These are phyloP conservation scores for Neonectria hederae DNA, from an alignment of 2,329 filamentous ascomycete genomes.

Conservation along the genomic window DNA sequence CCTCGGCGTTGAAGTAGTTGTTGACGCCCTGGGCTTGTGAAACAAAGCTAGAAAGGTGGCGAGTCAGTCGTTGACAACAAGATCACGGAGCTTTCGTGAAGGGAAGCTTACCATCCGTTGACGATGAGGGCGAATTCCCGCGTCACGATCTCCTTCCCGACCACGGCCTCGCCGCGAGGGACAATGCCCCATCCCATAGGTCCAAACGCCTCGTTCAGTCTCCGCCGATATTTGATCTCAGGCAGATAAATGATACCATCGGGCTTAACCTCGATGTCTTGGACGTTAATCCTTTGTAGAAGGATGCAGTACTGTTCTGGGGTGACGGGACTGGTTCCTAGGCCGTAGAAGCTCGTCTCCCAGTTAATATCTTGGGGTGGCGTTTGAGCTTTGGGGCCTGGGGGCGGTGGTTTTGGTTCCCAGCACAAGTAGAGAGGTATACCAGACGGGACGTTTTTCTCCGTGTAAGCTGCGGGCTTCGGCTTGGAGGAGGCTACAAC, in stretches of 20 bases:
- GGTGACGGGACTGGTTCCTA: conserved; percentile 76
- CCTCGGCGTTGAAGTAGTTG: conserved; percentile 88
- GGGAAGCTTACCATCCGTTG: conserved; percentile 76
- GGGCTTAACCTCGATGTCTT: conserved; percentile 95
- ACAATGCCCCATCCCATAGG: conserved; percentile 96
- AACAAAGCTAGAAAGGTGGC: conserved; percentile 72
- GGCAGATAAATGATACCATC: conserved; percentile 96
- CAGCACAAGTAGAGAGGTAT: background rate
- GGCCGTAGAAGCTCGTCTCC: conserved; percentile 83
- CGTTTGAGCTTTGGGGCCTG: conserved; percentile 1
- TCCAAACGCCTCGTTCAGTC: conserved; percentile 90
- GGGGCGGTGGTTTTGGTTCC: conserved; percentile 18
- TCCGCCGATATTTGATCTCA: conserved; percentile 96
- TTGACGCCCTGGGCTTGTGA: conserved; percentile 94
- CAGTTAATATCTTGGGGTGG: conserved; percentile 68
- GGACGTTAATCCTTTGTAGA: conserved; percentile 70
- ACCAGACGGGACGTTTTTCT: background rate
- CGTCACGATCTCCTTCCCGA: conserved; percentile 83
- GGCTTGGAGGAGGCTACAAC: background rate
- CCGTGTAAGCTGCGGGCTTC: background rate
- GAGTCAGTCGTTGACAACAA: background rate
- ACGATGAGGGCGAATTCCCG: conserved; percentile 93
- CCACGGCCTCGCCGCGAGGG: conserved; percentile 83
- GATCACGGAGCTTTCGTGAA: background rate
- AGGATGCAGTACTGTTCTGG: conserved; percentile 75